Conservation (phyloP, 139 green algal species). For the Micractinium conductrix region DNA sequence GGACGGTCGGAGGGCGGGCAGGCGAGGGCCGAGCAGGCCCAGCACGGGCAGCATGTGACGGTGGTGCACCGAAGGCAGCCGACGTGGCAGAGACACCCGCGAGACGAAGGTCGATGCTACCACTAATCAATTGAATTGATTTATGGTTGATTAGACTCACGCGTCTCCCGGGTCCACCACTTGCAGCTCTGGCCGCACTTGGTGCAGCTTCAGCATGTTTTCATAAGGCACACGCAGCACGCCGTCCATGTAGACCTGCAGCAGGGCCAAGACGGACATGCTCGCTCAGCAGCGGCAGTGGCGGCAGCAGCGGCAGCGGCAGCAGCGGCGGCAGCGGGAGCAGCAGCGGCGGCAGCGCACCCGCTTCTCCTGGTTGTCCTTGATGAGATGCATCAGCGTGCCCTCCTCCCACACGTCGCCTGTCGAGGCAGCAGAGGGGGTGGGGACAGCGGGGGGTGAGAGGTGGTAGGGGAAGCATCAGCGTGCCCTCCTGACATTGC, state of each 20-base stretch:
- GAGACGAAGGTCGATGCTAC: neutral
- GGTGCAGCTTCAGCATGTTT: slow-evolving; percentile 48
- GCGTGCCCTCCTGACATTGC: too few species aligned
- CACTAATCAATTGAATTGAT: too few species aligned
- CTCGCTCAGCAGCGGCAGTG: neutral
- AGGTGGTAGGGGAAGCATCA: too few species aligned
- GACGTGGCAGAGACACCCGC: neutral
- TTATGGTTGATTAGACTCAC: too few species aligned
- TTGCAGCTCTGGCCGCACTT: slow-evolving; percentile 67
- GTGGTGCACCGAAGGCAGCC: too few species aligned
- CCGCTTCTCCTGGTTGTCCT: slow-evolving; percentile 54
- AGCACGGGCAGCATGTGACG: too few species aligned
- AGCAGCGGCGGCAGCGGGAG: too few species aligned
- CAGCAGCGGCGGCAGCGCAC: slow-evolving; percentile 5
- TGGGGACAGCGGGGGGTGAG: too few species aligned
- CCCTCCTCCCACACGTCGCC: slow-evolving; percentile 78
- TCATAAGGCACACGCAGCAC: slow-evolving; percentile 49
- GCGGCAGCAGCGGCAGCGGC: neutral
- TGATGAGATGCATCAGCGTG: slow-evolving; percentile 68
- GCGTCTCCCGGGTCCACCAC: slow-evolving; percentile 65
- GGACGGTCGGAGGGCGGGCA: too few species aligned
- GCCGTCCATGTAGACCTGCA: slow-evolving; percentile 19
- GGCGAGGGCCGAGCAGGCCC: neutral
- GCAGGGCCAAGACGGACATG: neutral
- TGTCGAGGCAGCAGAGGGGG: too few species aligned